Evolutionary conservation across 140 eudicot genomes (phyloP).

Genomic region (Flaveria floridana): DNA sequence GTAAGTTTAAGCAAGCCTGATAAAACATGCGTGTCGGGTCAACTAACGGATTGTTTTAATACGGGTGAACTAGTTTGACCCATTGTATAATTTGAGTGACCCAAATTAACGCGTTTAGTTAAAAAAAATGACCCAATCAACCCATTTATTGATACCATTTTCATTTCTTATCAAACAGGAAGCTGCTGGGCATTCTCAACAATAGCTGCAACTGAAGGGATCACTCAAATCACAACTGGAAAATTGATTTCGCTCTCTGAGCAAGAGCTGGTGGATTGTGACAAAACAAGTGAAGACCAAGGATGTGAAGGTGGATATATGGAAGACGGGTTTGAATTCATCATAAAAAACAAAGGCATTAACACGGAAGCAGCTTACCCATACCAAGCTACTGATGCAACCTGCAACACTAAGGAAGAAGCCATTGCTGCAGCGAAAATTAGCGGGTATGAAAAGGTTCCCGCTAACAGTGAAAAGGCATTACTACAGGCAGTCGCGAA

Average conservation of each 20-base stretch:
- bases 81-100: no score
- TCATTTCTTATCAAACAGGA: constrained; percentile 28
- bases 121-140: no score
- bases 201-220: constrained; percentile 51
- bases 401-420: constrained; percentile 5
- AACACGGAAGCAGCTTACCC: constrained; percentile 21
- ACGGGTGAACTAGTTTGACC: no score
- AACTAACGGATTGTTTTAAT: no score
- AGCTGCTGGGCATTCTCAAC: constrained; percentile 54
- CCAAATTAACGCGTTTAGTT: no score
- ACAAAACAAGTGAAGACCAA: constrained; percentile 31
- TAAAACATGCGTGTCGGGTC: neutral
- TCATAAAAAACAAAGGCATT: constrained; percentile 19
- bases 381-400: constrained; percentile 12
- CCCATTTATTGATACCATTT: neutral
- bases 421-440: constrained; percentile 2
- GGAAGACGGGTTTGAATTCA: constrained; percentile 36
- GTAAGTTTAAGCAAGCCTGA: constrained; percentile 1
- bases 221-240: constrained; percentile 35
- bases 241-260: constrained; percentile 41
- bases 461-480: constrained; percentile 12
- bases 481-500: constrained; percentile 2
- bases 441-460: constrained; percentile 20
- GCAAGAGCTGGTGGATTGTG: constrained; percentile 49
- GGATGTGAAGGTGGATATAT: constrained; percentile 41